phyloP scores from a whole-genome alignment of 2,329 filamentous ascomycete genomes.

The Penicillium hesseltinei region DNA sequence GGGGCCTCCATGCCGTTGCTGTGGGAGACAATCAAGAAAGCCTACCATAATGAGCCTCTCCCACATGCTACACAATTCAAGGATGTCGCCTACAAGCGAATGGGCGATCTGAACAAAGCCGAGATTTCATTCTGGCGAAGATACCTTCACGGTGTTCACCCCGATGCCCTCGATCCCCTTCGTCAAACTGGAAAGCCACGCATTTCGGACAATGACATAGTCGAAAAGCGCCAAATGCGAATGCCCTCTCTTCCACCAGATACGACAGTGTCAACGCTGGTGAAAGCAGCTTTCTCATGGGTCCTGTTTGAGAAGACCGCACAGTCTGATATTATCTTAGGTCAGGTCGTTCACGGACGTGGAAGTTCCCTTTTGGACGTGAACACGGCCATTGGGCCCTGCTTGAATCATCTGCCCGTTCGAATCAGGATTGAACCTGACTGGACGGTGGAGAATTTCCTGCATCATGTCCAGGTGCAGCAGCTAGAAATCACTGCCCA shows the following conservation, averaged over 20 bases:
- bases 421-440: conserved; percentile 3
- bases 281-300: conserved; percentile 11
- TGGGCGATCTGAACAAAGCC: not conserved
- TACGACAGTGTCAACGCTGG: conserved; percentile 7
- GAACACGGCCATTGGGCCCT: conserved; percentile 9
- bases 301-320: not conserved
- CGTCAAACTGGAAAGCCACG: not conserved
- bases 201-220: not conserved
- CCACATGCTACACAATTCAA: not conserved
- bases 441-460: conserved; percentile 6
- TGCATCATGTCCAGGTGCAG: conserved; percentile 13
- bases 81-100: not conserved
- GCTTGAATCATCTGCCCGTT: conserved; percentile 9
- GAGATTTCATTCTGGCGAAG: not conserved
- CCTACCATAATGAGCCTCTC: not conserved
- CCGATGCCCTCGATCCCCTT: not conserved
- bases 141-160: not conserved
- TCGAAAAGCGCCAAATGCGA: not conserved
- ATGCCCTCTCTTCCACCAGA: not conserved
- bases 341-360: conserved; percentile 15
- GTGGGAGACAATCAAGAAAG: conserved; percentile 3
- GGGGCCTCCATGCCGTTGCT: not conserved
- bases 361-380: conserved; percentile 1
- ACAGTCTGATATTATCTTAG: conserved; percentile 6
- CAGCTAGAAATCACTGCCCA: conserved; percentile 7